These are phyloP conservation scores for Pisolithus thermaeus DNA, from an alignment of 1,284 basidiomycete species.

Conservation along the genomic window DNA sequence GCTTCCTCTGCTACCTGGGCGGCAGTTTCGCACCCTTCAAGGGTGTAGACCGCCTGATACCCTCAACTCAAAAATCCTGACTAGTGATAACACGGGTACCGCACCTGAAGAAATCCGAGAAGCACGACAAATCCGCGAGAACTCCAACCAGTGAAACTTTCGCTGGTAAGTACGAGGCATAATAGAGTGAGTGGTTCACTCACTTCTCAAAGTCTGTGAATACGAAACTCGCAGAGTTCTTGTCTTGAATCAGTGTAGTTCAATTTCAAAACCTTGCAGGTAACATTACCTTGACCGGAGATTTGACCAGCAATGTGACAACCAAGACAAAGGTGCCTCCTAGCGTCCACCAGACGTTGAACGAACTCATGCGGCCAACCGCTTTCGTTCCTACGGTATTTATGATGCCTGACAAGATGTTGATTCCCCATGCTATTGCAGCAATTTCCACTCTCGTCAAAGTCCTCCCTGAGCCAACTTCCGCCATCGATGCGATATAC, in stretches of 20 bases:
- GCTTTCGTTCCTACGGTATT: conserved; percentile 54
- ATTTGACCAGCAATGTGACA: conserved; percentile 49
- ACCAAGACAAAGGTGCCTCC: conserved; percentile 55
- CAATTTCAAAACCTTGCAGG: neutral
- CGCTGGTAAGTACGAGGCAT: conserved; percentile 1
- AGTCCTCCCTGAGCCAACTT: conserved; percentile 42
- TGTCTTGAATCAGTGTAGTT: conserved; percentile 15
- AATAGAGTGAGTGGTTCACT: conserved; percentile 4
- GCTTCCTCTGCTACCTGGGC: conserved; percentile 61
- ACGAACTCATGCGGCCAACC: conserved; percentile 50
- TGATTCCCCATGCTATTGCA: conserved; percentile 54
- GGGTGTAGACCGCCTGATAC: conserved; percentile 49
- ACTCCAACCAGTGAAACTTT: conserved; percentile 52
- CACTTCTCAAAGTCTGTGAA: conserved; percentile 40
- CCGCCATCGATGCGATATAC: conserved; percentile 32
- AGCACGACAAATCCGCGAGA: conserved; percentile 30
- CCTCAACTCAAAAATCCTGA: neutral
- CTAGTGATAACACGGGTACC: neutral
- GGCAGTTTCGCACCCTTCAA: conserved; percentile 60
- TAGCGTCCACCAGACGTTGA: conserved; percentile 60
- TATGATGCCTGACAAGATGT: conserved; percentile 48
- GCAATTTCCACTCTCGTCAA: conserved; percentile 47
- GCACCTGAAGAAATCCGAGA: conserved; percentile 39
- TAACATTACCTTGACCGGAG: conserved; percentile 42
- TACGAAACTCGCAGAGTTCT: conserved; percentile 49